A percentile compares a stretch with the other conserved stretches of the same genome.
These are phyloP conservation scores for Amphirosellinia nigrospora DNA, from an alignment of 495 filamentous ascomycete genomes.

Conservation along the genomic window DNA sequence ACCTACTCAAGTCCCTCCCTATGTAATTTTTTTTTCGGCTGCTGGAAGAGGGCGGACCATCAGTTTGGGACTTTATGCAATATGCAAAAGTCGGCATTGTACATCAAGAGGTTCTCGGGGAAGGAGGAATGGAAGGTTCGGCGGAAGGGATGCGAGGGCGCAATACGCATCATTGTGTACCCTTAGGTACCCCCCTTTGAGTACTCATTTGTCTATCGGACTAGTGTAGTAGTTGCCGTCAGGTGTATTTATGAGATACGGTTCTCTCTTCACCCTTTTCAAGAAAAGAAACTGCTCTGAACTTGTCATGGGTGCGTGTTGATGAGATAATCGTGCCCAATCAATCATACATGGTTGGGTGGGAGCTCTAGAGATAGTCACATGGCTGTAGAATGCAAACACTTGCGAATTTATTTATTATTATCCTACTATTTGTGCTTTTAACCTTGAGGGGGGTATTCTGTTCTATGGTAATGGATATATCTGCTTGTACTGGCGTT, in stretches of 20 bases:
- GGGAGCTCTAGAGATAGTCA: background rate
- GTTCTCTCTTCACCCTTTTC: background rate
- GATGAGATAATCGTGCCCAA: background rate
- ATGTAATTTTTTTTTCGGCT: background rate
- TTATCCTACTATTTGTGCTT: background rate
- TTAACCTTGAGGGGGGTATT: background rate
- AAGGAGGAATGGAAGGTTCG: background rate
- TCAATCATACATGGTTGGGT: background rate
- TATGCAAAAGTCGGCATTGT: conserved; percentile 10
- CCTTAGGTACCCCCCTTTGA: background rate
- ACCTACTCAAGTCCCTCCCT: background rate
- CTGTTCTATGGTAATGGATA: background rate
- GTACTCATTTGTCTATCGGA: background rate
- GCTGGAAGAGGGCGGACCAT: background rate
- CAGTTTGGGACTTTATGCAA: conserved; percentile 2
- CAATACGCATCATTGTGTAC: background rate
- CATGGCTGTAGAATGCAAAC: background rate
- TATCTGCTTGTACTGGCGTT: background rate
- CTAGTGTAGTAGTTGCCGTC: conserved; percentile 5
- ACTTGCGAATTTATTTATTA: background rate
- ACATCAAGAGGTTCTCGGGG: background rate
- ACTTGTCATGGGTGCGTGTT: background rate
- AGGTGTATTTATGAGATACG: conserved; percentile 4
- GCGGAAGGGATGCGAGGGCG: background rate
- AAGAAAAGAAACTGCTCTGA: background rate